Conservation (phyloP, 2,329 filamentous ascomycete species). For the Botrytis deweyae region DNA sequence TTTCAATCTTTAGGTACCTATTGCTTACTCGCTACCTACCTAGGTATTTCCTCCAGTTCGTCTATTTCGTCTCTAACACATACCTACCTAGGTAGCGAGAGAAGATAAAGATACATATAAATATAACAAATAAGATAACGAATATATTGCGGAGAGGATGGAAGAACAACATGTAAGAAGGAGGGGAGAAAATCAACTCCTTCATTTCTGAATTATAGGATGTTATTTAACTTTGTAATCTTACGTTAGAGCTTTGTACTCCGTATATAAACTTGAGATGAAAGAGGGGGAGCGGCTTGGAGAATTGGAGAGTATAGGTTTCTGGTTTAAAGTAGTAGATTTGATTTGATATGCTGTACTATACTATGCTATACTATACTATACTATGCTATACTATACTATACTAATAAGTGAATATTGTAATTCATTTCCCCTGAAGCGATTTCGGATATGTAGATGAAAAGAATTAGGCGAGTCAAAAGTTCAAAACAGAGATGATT, state of each 20-base stretch:
- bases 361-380: no score
- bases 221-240: not conserved
- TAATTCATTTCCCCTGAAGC: not conserved
- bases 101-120: not conserved
- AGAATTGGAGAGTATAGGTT: not conserved
- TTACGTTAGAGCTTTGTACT: not conserved
- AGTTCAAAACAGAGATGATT: not conserved
- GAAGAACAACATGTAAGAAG: not conserved
- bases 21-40: no score
- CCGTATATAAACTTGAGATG: no score
- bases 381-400: not conserved
- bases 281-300: no score
- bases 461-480: not conserved
- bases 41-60: no score
- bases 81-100: not conserved
- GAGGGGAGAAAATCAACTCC: not conserved
- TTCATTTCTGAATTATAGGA: not conserved
- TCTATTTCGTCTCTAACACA: not conserved
- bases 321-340: not conserved
- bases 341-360: not conserved
- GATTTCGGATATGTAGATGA: not conserved
- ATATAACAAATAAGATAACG: not conserved
- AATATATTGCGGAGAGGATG: not conserved
- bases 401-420: not conserved
- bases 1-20: no score